Evolutionary conservation across 345 rosid genomes (phyloP), one percentile per base, ranked within the genome.

Genomic region (Gossypium rotundifolium): DNA sequence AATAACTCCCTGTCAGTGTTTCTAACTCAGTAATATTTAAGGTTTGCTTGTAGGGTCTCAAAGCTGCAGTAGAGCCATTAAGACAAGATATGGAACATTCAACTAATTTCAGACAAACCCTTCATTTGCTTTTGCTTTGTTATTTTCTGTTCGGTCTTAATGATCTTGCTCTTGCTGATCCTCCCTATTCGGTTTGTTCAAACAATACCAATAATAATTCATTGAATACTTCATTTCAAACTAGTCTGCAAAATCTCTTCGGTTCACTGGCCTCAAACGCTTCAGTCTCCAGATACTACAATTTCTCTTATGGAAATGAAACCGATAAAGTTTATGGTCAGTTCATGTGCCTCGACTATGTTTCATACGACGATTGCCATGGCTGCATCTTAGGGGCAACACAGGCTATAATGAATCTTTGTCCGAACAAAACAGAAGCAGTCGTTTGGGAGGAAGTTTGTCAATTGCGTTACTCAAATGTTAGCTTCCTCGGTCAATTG

Each of bases 271-370:
- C 64, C 38, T 80, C 68, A 0, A 78, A 76, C n/a, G 79, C 85
- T 71, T 42, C 67, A 8, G 42, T 60, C 23, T 73, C 66, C 2
- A 73, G 73, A 1, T 73, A 55, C 57, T 55, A 60, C 42, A 45
- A 46, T 20, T 27, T 74, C 73, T 69, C 81, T 7, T 18, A 40
- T 2, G 86, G 85, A 54, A 69, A 73, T 11, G 51, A n/a, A 20
- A 10, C 71, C 0, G 22, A 80, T 13, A 75, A 17, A 45, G 78
- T 79, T n/a, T 84, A 78, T 33, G 81, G 65, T 54, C 84, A 75
- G 33, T 81, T 74, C 63, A 77, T 85, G 82, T 83, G 88, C 74
- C 77, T 83, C n/a, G 63, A 78, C 38, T 83, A 81, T 59, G 20
- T 22, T 16, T 2, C 48, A 53, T 29, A 2, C 20, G 75, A 76